Conservation (phyloP, 768 basidiomycete genomes). For the Ramaria sp. region DNA sequence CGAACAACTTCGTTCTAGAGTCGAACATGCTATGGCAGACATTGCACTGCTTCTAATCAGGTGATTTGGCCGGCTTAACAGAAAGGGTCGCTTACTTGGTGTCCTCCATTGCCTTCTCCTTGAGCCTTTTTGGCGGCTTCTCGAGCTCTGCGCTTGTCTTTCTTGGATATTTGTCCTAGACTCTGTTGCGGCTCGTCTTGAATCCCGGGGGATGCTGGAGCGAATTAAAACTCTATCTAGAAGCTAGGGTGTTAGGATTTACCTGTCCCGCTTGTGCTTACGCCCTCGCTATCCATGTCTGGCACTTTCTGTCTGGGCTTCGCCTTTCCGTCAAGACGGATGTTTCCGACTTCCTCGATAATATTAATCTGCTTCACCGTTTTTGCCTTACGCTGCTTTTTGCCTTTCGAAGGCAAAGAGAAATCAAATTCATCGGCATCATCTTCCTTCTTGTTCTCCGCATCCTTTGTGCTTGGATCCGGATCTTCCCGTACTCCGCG, state of each 20-base stretch:
- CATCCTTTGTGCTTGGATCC: slow-evolving; percentile 5
- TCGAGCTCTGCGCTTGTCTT: slow-evolving; percentile 67
- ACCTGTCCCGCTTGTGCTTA: background rate
- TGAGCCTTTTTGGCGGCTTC: slow-evolving; percentile 62
- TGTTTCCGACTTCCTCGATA: background rate
- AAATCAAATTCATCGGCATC: background rate
- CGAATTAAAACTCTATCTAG: background rate
- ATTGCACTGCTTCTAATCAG: slow-evolving; percentile 42
- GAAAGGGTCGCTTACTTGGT: slow-evolving; percentile 3
- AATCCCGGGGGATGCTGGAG: background rate
- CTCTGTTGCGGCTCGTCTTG: background rate
- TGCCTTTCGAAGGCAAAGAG: background rate
- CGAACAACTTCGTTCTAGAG: slow-evolving; percentile 66
- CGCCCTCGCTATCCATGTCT: background rate
- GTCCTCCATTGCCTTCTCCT: slow-evolving; percentile 22
- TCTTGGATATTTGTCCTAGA: slow-evolving; percentile 45
- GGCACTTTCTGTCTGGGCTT: slow-evolving; percentile 1
- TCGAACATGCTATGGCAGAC: slow-evolving; percentile 52
- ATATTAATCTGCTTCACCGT: slow-evolving; percentile 14
- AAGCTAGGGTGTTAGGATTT: background rate
- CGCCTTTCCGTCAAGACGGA: slow-evolving; percentile 4
- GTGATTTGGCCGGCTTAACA: slow-evolving; percentile 13
- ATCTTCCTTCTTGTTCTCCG: background rate
- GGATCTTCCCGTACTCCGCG: background rate
- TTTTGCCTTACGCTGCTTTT: slow-evolving; percentile 13